Percentiles rank a stretch among this genome's conserved stretches.
Evolutionary conservation across 768 basidiomycete species (phyloP).

Genomic region (Hemileccinum impolitum): DNA sequence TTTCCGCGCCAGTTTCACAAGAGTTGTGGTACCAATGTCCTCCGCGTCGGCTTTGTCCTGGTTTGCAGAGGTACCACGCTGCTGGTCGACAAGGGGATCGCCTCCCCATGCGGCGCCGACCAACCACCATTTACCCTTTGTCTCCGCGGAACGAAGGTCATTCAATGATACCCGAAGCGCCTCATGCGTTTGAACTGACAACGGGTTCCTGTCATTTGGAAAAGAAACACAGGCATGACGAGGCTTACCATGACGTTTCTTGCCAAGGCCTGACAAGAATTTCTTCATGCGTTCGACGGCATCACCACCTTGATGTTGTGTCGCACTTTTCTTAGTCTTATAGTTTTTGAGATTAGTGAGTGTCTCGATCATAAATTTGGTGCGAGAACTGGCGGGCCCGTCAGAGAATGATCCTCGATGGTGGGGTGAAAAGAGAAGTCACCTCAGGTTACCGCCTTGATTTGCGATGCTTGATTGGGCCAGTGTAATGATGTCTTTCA

Average conservation of each 20-base stretch:
- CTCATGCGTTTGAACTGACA: constrained; percentile 76
- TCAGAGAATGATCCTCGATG: not conserved
- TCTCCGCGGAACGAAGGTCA: constrained; percentile 83
- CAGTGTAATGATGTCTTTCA: constrained; percentile 86
- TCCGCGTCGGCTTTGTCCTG: constrained; percentile 25
- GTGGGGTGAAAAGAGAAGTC: not conserved
- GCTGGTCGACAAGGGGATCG: constrained; percentile 80
- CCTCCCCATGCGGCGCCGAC: constrained; percentile 96
- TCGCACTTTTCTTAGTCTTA: constrained; percentile 63
- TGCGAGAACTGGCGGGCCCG: constrained; percentile 63
- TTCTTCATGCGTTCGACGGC: constrained; percentile 87
- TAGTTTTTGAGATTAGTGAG: constrained; percentile 91
- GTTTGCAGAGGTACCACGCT: constrained; percentile 30
- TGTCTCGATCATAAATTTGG: constrained; percentile 94
- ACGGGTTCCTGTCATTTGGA: constrained; percentile 1
- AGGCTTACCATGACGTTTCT: constrained; percentile 64
- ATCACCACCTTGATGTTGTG: constrained; percentile 69
- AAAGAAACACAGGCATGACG: not conserved
- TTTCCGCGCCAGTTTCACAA: constrained; percentile 80
- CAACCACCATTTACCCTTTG: constrained; percentile 97
- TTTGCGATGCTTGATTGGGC: constrained; percentile 69
- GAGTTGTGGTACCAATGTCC: constrained; percentile 35
- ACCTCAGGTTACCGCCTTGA: constrained; percentile 54
- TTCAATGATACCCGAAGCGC: constrained; percentile 79
- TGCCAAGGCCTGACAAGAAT: constrained; percentile 70